Conservation (phyloP, 2,329 filamentous ascomycete species). For the Aplosporella prunicola region DNA sequence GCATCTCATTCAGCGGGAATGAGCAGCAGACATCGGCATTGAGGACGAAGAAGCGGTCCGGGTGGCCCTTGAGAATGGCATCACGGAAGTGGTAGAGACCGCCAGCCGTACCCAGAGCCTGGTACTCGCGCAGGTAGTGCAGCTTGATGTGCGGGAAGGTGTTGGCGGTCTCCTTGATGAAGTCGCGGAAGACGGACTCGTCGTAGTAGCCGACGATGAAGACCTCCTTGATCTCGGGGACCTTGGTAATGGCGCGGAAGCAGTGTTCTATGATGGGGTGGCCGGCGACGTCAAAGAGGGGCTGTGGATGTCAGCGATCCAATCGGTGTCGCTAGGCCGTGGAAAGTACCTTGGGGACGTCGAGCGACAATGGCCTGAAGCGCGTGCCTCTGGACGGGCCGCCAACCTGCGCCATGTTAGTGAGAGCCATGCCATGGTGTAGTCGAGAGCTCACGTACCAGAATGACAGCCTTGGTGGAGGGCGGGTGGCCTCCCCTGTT, state of each 20-base stretch:
- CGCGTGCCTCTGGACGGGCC: slow-evolving; percentile 91
- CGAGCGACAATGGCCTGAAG: slow-evolving; percentile 88
- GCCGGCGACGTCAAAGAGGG: slow-evolving; percentile 94
- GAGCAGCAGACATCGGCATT: slow-evolving; percentile 99
- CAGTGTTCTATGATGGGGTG: slow-evolving; percentile 99
- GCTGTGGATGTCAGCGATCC: slow-evolving; percentile 43
- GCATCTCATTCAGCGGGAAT: slow-evolving; percentile 93
- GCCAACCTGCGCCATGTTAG: slow-evolving; percentile 58
- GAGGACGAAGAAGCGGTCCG: slow-evolving; percentile 91
- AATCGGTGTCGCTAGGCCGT: slow-evolving; percentile 13
- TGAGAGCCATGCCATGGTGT: slow-evolving; percentile 10
- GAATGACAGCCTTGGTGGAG: slow-evolving; percentile 85
- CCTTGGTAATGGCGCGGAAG: slow-evolving; percentile 80
- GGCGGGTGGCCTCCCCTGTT: slow-evolving; percentile 17
- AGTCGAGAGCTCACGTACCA: slow-evolving; percentile 49
- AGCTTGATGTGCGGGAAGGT: slow-evolving; percentile 83
- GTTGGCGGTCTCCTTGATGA: slow-evolving; percentile 82
- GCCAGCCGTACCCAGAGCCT: slow-evolving; percentile 88
- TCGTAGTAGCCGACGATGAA: slow-evolving; percentile 99
- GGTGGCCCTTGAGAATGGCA: slow-evolving; percentile 90
- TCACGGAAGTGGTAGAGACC: slow-evolving; percentile 99
- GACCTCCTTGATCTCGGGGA: slow-evolving; percentile 88
- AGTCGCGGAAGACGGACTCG: slow-evolving; percentile 91
- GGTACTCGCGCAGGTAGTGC: slow-evolving; percentile 95
- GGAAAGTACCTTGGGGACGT: slow-evolving; percentile 77